Evolutionary conservation across 2,329 filamentous ascomycete genomes (phyloP).

Genomic region (Cercospora berteroae): DNA sequence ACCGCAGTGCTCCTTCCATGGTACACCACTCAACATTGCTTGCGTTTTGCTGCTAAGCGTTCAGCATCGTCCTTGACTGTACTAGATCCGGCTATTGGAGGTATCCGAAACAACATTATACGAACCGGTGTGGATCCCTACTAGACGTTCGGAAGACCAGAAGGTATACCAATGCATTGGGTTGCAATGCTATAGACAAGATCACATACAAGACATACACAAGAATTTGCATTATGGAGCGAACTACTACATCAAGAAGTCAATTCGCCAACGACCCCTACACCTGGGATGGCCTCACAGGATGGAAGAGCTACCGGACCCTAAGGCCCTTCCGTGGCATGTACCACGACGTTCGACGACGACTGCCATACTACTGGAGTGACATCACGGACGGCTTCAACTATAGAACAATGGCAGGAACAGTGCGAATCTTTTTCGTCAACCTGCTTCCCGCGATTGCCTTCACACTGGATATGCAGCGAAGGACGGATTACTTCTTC

Average conservation of each 20-base stretch:
- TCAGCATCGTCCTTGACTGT: background rate
- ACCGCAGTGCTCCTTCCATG: background rate
- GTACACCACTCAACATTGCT: background rate
- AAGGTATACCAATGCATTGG: background rate
- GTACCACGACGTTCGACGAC: constrained; percentile 54
- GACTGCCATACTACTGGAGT: constrained; percentile 56
- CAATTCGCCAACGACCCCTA: constrained; percentile 37
- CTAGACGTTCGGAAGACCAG: background rate
- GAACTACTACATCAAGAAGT: constrained; percentile 5
- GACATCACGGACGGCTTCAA: constrained; percentile 56
- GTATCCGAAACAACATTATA: background rate
- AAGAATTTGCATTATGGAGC: constrained; percentile 4
- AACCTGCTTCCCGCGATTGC: constrained; percentile 59
- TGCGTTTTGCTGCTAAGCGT: background rate
- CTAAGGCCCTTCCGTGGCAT: constrained; percentile 52
- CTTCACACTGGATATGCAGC: constrained; percentile 59
- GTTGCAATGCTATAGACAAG: background rate
- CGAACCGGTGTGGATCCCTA: background rate
- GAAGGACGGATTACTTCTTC: constrained; percentile 53
- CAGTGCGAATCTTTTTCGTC: constrained; percentile 59
- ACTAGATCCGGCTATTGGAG: background rate
- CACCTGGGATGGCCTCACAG: constrained; percentile 37
- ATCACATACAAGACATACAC: background rate
- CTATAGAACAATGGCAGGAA: constrained; percentile 56
- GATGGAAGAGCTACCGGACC: constrained; percentile 39